Conservation (phyloP, 1,139 yeast species). For the Saccharomyces uvarum region DNA sequence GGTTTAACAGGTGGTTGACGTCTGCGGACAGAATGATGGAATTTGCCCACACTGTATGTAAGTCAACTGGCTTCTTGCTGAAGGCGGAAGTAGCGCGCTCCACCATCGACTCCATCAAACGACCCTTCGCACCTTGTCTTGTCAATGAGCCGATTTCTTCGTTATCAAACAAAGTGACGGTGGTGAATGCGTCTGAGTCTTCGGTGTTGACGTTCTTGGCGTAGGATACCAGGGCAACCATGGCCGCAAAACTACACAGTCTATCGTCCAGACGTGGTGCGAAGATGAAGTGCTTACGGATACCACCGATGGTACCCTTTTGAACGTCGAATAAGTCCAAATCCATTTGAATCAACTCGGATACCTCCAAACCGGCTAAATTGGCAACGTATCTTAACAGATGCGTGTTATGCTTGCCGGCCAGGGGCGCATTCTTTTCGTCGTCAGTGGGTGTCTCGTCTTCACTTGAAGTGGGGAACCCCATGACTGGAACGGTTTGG, state of each 20-base stretch:
- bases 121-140: conserved; percentile 54
- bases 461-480: conserved; percentile 33
- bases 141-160: conserved; percentile 59
- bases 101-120: conserved; percentile 40
- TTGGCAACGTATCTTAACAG: conserved; percentile 51
- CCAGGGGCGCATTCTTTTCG: conserved; percentile 56
- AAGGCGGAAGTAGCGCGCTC: conserved; percentile 33
- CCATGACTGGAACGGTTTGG: conserved; percentile 55
- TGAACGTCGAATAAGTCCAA: conserved; percentile 60
- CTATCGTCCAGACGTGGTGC: conserved; percentile 65
- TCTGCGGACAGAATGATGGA: conserved; percentile 58
- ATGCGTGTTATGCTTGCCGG: conserved; percentile 50
- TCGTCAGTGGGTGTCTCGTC: conserved; percentile 34
- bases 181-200: conserved; percentile 37
- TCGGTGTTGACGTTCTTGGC: conserved; percentile 23
- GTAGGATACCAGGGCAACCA: conserved; percentile 43
- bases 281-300: conserved; percentile 51
- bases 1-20: conserved; percentile 58
- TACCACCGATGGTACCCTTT: conserved; percentile 53
- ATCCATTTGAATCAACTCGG: conserved; percentile 50
- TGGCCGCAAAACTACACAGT: conserved; percentile 55
- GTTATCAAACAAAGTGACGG: conserved; percentile 50
- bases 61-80: conserved; percentile 22
- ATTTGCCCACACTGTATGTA: conserved; percentile 42
- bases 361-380: conserved; percentile 41